phyloP scores from a whole-genome alignment of 805 yeast genomes.

The Kluyveromyces aestuarii region DNA sequence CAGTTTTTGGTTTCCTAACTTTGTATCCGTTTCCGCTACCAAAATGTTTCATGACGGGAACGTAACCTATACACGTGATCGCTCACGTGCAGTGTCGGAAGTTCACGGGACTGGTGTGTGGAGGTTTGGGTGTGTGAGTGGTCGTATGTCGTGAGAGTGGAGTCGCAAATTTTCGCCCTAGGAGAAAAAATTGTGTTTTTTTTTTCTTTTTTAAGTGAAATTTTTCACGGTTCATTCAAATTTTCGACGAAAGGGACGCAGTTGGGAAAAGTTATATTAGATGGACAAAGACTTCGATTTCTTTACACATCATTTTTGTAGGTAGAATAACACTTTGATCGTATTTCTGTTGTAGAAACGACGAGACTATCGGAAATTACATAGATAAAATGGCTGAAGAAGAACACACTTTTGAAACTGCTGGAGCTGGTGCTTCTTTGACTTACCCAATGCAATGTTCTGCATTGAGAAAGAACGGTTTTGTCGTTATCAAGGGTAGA shows the following conservation, averaged over 20 bases:
- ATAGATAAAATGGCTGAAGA: slow-evolving; percentile 27
- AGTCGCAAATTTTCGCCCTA: too few species aligned
- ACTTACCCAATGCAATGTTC: slow-evolving; percentile 99
- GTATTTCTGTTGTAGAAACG: neutral
- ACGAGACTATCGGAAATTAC: neutral
- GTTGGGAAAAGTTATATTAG: neutral
- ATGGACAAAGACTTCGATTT: neutral
- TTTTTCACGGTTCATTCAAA: neutral
- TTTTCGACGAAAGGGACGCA: neutral
- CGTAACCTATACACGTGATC: neutral
- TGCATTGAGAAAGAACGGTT: slow-evolving; percentile 99
- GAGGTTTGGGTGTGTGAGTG: neutral
- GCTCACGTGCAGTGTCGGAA: neutral
- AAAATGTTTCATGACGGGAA: too few species aligned
- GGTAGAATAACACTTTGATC: too few species aligned
- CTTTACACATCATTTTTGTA: neutral
- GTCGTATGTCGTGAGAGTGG: too few species aligned
- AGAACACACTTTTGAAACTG: slow-evolving; percentile 93
- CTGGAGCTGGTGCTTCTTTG: slow-evolving; percentile 96
- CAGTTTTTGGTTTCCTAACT: too few species aligned
- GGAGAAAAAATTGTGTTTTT: too few species aligned
- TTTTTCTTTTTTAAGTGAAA: neutral
- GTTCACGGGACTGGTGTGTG: neutral
- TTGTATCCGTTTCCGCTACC: too few species aligned
- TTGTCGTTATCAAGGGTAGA: slow-evolving; percentile 97